Conservation (phyloP, 2,329 filamentous ascomycete species). For the Diaporthe citriasiana region DNA sequence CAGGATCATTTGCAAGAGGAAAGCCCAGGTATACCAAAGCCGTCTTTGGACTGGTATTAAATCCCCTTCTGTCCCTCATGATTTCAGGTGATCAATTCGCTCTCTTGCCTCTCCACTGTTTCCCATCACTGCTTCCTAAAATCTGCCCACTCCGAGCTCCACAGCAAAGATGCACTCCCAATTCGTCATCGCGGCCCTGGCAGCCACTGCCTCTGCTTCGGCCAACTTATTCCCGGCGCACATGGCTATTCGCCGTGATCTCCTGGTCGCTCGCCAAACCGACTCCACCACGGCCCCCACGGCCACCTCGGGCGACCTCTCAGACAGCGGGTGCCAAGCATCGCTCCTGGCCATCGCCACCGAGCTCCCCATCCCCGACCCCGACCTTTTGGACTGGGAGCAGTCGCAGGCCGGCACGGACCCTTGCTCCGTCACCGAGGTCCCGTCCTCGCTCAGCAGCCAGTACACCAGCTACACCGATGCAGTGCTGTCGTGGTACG, state of each 20-base stretch:
- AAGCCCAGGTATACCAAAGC: background rate
- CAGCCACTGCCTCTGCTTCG: conserved; percentile 45
- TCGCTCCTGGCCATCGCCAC: conserved; percentile 44
- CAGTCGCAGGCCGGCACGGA: conserved; percentile 44
- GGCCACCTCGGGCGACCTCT: conserved; percentile 30
- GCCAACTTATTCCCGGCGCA: conserved; percentile 43
- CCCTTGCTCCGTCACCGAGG: conserved; percentile 45
- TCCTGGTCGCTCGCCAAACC: conserved; percentile 47
- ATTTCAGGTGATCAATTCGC: background rate
- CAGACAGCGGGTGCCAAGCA: conserved; percentile 42
- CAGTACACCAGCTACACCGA: conserved; percentile 45
- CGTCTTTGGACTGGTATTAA: conserved; percentile 5
- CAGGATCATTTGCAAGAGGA: background rate
- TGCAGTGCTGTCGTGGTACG: conserved; percentile 46
- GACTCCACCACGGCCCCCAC: conserved; percentile 25
- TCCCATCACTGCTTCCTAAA: background rate
- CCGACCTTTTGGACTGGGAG: conserved; percentile 45
- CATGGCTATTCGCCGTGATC: conserved; percentile 41
- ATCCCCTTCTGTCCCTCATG: background rate
- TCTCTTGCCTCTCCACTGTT: background rate
- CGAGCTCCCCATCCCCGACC: conserved; percentile 46
- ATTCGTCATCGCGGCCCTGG: conserved; percentile 46
- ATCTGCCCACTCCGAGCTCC: background rate
- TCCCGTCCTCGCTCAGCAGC: conserved; percentile 45
- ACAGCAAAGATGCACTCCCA: conserved; percentile 47